Evolutionary conservation across 805 yeast species (phyloP), one percentile per base, ranked within the genome.

Genomic region (Ogataea populi-albae): DNA sequence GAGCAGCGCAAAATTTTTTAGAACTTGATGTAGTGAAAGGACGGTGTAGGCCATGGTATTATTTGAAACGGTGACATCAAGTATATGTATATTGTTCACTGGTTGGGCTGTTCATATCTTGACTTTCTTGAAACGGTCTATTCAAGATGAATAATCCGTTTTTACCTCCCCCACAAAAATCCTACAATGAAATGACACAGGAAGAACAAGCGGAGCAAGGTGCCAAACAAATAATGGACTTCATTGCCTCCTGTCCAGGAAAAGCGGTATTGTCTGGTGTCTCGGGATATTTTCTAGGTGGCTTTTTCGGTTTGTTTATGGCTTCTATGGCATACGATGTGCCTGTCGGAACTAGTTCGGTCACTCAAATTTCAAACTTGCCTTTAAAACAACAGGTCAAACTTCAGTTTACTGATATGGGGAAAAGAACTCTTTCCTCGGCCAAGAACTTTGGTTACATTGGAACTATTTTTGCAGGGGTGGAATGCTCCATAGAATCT

Each of bases 371-470:
- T 34, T 72, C 88, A 4, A 94, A 89, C 42, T 66, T 91, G 43
- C 98, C 98, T 1, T 78, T 93, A 59, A 82, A 76, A 54, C 95
- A 91, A 64, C 98, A 93, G 58, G 80, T 93, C 81, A 86, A 84
- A 56, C 59, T 86, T 28, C 97, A 91, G 64, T 85, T 88, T 57
- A 63, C 81, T 9, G 98, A 93, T 60, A 88, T 93, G 96, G 95
- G 91, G 22, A 75, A 70, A 49, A 75, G 96, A 57, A 76, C 96
- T n/a, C 83, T 75, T 66, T 70, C 85, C 1, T 79, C 89, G 54
- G 98, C 98, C 4, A 88, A 86, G 59, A 93, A 86, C 62, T 93
- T 93, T 58, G 98, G 97, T 14, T 85, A 79, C 54, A 85, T 89
- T 47, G 97, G 98, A 54, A 75, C 84, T 69, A 81, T 91, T 19